A percentile compares a stretch with the other conserved stretches of the same genome.
Conservation (phyloP, 352 stramenopile species). For the Elongisporangium prolatum region DNA sequence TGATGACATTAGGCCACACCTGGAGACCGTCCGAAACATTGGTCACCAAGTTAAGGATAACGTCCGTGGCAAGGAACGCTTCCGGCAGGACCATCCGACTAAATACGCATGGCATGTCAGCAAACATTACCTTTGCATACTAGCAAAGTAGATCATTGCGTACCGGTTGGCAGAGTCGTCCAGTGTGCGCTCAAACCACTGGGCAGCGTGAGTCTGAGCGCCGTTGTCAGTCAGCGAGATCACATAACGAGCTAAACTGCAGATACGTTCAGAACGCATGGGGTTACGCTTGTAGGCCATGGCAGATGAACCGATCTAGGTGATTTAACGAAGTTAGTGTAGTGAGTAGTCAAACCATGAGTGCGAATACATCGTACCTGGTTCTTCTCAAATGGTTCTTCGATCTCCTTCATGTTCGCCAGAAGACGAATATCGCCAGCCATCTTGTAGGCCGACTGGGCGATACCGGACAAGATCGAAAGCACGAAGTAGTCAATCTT, state of each 20-base stretch:
- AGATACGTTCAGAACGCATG: slow-evolving; percentile 98
- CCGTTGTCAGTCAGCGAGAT: slow-evolving; percentile 97
- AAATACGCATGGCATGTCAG: slow-evolving; percentile 1
- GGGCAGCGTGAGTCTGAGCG: slow-evolving; percentile 95
- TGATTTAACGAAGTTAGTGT: background rate
- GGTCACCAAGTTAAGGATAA: slow-evolving; percentile 96
- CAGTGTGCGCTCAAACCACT: slow-evolving; percentile 99
- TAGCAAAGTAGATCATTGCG: slow-evolving; percentile 2
- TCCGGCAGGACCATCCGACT: slow-evolving; percentile 96
- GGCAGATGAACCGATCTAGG: slow-evolving; percentile 93
- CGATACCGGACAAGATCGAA: slow-evolving; percentile 94
- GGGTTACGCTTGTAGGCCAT: slow-evolving; percentile 99
- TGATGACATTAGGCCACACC: slow-evolving; percentile 94
- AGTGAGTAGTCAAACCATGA: background rate
- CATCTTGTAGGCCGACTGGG: slow-evolving; percentile 99
- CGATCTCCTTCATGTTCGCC: slow-evolving; percentile 99
- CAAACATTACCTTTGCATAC: background rate
- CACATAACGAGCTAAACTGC: slow-evolving; percentile 96
- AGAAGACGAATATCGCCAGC: slow-evolving; percentile 98
- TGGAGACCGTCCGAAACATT: slow-evolving; percentile 98
- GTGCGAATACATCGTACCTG: slow-evolving; percentile 24
- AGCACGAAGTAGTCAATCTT: slow-evolving; percentile 98
- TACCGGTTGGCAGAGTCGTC: slow-evolving; percentile 98
- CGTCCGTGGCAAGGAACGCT: slow-evolving; percentile 96
- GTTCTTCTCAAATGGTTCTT: slow-evolving; percentile 93